These are phyloP conservation scores for Chlorella ohadii DNA, from an alignment of 139 green algal genomes.

Conservation along the genomic window DNA sequence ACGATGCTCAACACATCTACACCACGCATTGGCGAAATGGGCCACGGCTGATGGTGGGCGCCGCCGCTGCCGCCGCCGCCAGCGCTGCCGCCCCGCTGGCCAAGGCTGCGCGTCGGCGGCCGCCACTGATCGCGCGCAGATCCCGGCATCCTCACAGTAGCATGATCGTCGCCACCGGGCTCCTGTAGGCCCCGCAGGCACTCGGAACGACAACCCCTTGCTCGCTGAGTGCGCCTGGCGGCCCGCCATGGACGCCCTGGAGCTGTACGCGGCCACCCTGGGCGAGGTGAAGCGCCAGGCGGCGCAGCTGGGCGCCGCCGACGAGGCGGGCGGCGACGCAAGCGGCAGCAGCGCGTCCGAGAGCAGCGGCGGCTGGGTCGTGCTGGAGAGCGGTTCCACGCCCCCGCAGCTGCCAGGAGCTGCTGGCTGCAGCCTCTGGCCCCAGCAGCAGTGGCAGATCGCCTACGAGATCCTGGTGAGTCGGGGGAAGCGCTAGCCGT, in stretches of 20 bases:
- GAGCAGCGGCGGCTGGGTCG: conserved; percentile 22
- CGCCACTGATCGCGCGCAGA: too few species aligned
- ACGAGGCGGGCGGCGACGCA: background rate
- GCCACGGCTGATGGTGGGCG: too few species aligned
- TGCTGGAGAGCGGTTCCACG: conserved; percentile 10
- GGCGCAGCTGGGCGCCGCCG: background rate
- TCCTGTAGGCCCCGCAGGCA: too few species aligned
- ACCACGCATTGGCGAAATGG: too few species aligned
- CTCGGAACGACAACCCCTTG: too few species aligned
- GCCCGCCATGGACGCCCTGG: background rate
- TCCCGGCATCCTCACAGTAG: too few species aligned
- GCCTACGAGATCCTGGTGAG: conserved; percentile 59
- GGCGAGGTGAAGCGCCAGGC: conserved; percentile 16
- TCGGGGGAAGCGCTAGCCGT: too few species aligned
- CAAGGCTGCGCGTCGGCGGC: too few species aligned
- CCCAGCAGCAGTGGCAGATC: conserved; percentile 51
- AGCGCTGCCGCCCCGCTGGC: too few species aligned
- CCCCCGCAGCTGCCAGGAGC: background rate
- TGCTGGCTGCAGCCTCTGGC: conserved; percentile 37
- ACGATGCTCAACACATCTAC: too few species aligned
- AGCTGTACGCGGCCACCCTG: conserved; percentile 35
- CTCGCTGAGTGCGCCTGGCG: background rate
- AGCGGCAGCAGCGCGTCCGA: background rate
- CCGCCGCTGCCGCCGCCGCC: too few species aligned
- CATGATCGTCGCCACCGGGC: too few species aligned